phyloP scores from a whole-genome alignment of 345 rosid species.

The Eucalyptus cloeziana region DNA sequence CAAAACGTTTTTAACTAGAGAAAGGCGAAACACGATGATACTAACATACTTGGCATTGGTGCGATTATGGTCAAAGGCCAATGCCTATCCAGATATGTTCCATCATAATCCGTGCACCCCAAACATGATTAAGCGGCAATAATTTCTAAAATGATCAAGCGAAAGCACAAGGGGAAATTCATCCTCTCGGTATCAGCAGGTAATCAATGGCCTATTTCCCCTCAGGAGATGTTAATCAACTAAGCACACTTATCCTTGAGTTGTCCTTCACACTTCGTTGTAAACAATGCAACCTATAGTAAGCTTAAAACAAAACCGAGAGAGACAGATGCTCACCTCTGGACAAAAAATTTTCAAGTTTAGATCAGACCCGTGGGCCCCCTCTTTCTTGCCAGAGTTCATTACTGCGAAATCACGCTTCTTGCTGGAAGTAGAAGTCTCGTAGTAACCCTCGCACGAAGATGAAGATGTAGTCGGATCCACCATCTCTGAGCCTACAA shows the following conservation, averaged over 20 bases:
- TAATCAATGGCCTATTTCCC: not conserved
- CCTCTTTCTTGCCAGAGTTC: not conserved
- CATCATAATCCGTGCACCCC: not conserved
- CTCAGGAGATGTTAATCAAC: not conserved
- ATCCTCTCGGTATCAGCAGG: not conserved
- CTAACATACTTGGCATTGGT: not conserved
- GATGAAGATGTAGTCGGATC: not conserved
- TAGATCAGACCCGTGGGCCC: not conserved
- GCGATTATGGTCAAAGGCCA: not conserved
- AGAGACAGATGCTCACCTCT: not conserved
- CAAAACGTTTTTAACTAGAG: not conserved
- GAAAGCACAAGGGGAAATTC: not conserved
- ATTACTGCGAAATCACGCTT: not conserved
- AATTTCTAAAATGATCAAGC: not conserved
- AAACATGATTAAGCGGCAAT: not conserved
- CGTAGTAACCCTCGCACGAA: constrained; percentile 49
- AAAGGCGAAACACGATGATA: not conserved
- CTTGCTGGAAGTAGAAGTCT: not conserved
- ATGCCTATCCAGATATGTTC: not conserved
- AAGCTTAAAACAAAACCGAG: not conserved
- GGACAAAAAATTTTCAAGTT: not conserved
- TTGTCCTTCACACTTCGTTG: not conserved
- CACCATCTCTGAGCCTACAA: not conserved
- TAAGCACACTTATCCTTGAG: not conserved
- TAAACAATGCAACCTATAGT: not conserved